Base-by-base conservation (phyloP, 2,329 filamentous ascomycete genomes). In the Arachnomyces sp. region DNA sequence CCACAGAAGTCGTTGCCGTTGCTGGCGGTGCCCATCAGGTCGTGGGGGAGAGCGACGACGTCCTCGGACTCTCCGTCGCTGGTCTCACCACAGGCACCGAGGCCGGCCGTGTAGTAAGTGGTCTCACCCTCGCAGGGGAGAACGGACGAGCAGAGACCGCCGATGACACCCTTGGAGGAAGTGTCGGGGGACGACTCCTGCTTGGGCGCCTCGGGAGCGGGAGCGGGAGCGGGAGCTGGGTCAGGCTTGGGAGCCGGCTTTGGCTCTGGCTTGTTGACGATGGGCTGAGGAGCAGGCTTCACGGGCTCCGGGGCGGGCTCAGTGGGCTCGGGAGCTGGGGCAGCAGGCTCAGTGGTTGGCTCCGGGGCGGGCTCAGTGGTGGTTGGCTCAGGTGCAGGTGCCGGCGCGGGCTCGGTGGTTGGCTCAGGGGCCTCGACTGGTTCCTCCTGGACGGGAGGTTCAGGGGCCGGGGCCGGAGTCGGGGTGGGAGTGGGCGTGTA, bases 1-100 rank as follows among this genome's bases (percentile, higher is more conserved):
- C 78, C 80, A 63, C 86, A 92, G 59, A 78, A 74, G 35, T 77
- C 73, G 71, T 88, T 85, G 51, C 61, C 67, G 67, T 85, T 86
- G 53, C 80, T 80, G 40, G 59, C 55, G 1, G 56, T 47, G 44
- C 77, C 80, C 78, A 89, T 86, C 55, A 85, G 65, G 3, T 53
- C 65, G 31, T 71, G 52, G 14, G 82, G 77, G 39, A 93, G 69
- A 44, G 86, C 86, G 42, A 92, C 77, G 44, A 87, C 78, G 57
- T 75, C 69, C 14, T 79, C 69, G 3, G 55, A 60, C 47, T 62
- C 57, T 53, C 78, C 77, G 34, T 68, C 57, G 64, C 80, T 80
- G 49, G 78, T 74, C 29, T 59, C 61, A 39, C 84, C 85, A 56
- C 86, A 92, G 15, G 81, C 64, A 44, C 82, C 82, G 7, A 83